phyloP scores from a whole-genome alignment of 2,329 filamentous ascomycete genomes.

The Fusarium humuli region DNA sequence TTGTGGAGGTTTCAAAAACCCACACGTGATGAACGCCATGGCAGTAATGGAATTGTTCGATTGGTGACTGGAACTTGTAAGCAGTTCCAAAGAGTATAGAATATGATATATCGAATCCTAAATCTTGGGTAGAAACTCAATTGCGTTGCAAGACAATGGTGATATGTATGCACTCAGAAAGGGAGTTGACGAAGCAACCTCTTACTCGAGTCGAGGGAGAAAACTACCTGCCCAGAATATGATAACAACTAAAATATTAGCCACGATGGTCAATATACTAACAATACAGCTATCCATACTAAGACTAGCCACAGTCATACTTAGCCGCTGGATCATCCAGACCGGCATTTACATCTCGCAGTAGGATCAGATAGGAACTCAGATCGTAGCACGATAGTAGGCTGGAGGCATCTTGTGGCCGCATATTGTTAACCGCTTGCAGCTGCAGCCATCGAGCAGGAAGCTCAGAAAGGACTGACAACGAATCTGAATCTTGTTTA shows the following conservation, averaged over 20 bases:
- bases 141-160: conserved; percentile 12
- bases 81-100: not conserved
- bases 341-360: conserved; percentile 13
- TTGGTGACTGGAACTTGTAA: not conserved
- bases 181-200: conserved; percentile 26
- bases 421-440: conserved; percentile 1
- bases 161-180: not conserved
- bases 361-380: not conserved
- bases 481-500: conserved; percentile 2
- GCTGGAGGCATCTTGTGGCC: not conserved
- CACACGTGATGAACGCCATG: conserved; percentile 36
- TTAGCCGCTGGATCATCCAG: conserved; percentile 18
- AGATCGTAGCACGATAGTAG: not conserved
- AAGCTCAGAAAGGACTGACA: conserved; percentile 13
- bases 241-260: conserved; percentile 14
- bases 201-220: conserved; percentile 10
- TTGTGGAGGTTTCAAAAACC: conserved; percentile 18
- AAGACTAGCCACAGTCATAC: not conserved
- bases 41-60: not conserved
- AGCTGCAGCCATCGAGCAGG: conserved; percentile 12
- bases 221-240: not conserved
- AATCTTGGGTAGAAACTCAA: not conserved
- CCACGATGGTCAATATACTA: conserved; percentile 1
- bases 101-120: not conserved
- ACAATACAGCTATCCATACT: conserved; percentile 5